Evolutionary conservation across 495 filamentous ascomycete genomes (phyloP), one percentile per base, ranked within the genome.

Genomic region (Talaromyces borbonicus): DNA sequence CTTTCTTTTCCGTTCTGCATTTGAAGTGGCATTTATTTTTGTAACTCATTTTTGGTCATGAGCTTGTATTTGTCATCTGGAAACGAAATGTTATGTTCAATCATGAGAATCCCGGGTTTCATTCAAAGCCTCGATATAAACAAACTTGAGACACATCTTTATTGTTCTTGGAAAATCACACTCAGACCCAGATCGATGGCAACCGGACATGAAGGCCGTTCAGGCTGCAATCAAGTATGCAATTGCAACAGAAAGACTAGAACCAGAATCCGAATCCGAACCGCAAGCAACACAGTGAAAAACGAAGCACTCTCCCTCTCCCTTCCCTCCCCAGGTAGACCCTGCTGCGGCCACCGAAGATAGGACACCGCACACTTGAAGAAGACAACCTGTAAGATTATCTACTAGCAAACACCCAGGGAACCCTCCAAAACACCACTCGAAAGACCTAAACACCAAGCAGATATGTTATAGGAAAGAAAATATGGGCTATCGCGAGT

Each of bases 201-300:
- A 29, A 29, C 5, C 26, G 26, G 11, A 38, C 30, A 40, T 40
- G 36, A 40, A 40, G 36, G 36, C 15, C 5, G 36, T 40, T 15
- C 20, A 20, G 8, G 38, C 20, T 25, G 19, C 20, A 41, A 41
- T 41, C 38, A 41, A 41, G 38, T 41, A 41, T 16, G 38, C 20
- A 16, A 41, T 41, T n/a, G 20, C 20, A 41, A 41, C 38, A 41
- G 18, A 16, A 41, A 41, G 38, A 41, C 26, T 41, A 23, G 38
- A 41, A 25, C 20, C 14, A 23, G 38, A 41, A 41, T 23, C 20
- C 20, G 38, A 18, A n/a, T n/a, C 29, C n/a, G 29, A 31, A 31
- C 29, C 29, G 8, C 29, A 31, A 31, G 8, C 29, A 31, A 31
- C 29, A 31, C 29, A 31, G 29, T 8, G 29, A 31, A 31, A n/a